These are phyloP conservation scores for Thuja plicata DNA, from an alignment of 83 land plant genomes.

Conservation along the genomic window DNA sequence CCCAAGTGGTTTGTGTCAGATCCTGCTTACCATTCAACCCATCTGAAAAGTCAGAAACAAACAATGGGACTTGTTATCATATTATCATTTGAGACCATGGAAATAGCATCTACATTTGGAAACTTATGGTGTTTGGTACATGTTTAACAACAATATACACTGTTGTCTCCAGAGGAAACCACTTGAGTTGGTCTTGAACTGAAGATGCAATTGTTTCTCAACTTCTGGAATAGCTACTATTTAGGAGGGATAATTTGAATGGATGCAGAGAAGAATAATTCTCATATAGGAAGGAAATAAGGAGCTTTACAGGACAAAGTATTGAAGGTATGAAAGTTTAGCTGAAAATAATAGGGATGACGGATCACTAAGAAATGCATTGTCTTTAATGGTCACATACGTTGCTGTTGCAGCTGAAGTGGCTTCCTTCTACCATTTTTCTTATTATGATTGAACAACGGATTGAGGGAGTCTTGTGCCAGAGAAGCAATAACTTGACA, in stretches of 20 bases:
- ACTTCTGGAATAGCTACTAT: background rate
- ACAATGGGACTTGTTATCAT: background rate
- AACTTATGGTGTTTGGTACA: background rate
- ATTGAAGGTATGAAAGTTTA: background rate
- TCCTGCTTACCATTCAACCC: background rate
- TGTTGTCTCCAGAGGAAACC: background rate
- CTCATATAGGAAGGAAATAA: background rate
- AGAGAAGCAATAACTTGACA: background rate
- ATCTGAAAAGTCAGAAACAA: conserved; percentile 6
- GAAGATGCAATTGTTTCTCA: background rate
- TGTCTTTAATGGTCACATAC: background rate
- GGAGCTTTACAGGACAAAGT: background rate
- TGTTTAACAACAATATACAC: background rate
- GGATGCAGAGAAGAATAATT: conserved; percentile 8
- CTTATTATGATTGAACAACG: background rate
- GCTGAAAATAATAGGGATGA: background rate
- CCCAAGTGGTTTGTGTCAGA: background rate
- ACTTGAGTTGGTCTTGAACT: conserved; percentile 4
- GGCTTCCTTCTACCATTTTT: background rate
- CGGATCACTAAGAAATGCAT: background rate
- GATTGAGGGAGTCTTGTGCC: background rate
- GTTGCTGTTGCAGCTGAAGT: background rate
- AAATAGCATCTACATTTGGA: conserved; percentile 1
- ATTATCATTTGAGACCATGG: background rate
- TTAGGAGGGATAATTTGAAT: background rate